phyloP scores from a whole-genome alignment of 352 stramenopile species.

The Elongisporangium undulatum region DNA sequence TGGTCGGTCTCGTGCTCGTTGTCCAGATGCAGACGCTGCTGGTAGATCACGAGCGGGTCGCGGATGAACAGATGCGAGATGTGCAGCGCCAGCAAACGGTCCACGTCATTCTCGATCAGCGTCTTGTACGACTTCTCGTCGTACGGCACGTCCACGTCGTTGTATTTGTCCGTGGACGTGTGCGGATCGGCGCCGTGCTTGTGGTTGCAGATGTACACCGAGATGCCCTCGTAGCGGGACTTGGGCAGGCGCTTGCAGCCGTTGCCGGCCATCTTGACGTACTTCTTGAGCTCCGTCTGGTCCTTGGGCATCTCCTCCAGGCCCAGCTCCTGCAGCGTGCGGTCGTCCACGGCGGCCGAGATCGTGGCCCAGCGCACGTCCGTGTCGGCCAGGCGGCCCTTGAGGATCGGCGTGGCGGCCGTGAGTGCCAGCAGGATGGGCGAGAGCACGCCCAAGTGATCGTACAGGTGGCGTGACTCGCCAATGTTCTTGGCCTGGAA shows the following conservation, averaged over 20 bases:
- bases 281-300: constrained; percentile 48
- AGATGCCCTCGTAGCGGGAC: constrained; percentile 91
- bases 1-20: constrained; percentile 90
- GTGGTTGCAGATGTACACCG: constrained; percentile 89
- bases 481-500: constrained; percentile 98
- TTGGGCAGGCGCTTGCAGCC: constrained; percentile 94
- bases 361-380: constrained; percentile 97
- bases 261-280: constrained; percentile 91
- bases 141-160: constrained; percentile 95
- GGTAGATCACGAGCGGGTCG: constrained; percentile 96
- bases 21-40: constrained; percentile 85
- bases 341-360: constrained; percentile 96
- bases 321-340: constrained; percentile 78
- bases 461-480: constrained; percentile 98
- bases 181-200: constrained; percentile 77
- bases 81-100: constrained; percentile 95
- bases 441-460: constrained; percentile 98
- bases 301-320: constrained; percentile 32
- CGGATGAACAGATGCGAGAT: constrained; percentile 99
- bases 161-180: constrained; percentile 83
- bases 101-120: constrained; percentile 90
- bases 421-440: constrained; percentile 98
- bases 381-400: constrained; percentile 90
- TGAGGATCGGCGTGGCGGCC: constrained; percentile 97
- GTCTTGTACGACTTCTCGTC: constrained; percentile 92